A percentile compares a stretch with the other conserved stretches of the same genome.
phyloP scores from a whole-genome alignment of 371 early-diverging fungal genomes.

The Phascolomyces articulosus region DNA sequence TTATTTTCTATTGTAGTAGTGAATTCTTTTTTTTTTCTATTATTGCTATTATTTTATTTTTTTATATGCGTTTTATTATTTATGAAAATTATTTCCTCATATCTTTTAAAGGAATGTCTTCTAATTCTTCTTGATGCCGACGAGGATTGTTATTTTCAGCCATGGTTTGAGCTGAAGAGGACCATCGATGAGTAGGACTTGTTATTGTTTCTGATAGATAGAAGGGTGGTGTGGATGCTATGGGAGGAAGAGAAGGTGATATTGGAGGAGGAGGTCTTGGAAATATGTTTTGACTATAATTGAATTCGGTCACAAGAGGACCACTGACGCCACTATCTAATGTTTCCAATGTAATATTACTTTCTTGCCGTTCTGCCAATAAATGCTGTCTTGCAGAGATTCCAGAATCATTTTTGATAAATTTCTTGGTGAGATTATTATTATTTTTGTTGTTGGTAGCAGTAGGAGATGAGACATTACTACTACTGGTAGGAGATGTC shows the following conservation, averaged over 20 bases:
- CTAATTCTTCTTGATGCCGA: neutral
- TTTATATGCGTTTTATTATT: too few relatives aligned
- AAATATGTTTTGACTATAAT: neutral
- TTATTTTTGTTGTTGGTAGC: neutral
- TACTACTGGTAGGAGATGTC: neutral
- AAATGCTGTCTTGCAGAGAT: conserved; percentile 1
- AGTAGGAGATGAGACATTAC: neutral
- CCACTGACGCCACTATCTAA: conserved; percentile 16
- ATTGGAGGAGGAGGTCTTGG: neutral
- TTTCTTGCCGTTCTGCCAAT: conserved; percentile 10
- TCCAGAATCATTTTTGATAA: neutral
- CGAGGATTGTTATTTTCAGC: neutral
- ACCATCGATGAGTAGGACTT: neutral
- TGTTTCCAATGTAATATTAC: conserved; percentile 12
- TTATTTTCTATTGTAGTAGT: too few relatives aligned
- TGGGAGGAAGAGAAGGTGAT: too few relatives aligned
- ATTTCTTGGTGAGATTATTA: neutral
- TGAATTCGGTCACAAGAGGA: conserved; percentile 8
- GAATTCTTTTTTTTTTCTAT: too few relatives aligned
- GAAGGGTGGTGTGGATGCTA: neutral
- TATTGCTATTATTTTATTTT: too few relatives aligned
- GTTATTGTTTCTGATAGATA: neutral
- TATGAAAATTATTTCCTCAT: neutral
- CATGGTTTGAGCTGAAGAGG: neutral
- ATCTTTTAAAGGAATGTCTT: neutral